A percentile compares a stretch with the other conserved stretches of the same genome.
These are phyloP conservation scores for Aspergillus fumigatus DNA, from an alignment of 2,329 filamentous ascomycete species.

Conservation along the genomic window DNA sequence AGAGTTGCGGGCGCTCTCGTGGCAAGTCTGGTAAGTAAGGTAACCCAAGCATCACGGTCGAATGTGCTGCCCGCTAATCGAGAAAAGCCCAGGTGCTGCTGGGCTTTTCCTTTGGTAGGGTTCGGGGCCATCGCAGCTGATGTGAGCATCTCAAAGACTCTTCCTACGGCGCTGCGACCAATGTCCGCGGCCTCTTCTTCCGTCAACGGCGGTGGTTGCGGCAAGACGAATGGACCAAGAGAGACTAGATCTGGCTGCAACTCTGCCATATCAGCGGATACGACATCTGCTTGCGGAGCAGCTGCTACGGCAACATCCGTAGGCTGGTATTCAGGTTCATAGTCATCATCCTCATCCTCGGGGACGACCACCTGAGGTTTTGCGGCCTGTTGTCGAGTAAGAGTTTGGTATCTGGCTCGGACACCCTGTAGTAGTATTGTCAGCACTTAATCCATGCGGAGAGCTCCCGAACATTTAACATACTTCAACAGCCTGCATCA, in stretches of 20 bases:
- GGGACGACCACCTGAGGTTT: conserved; percentile 25
- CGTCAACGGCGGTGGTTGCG: conserved; percentile 69
- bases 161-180: conserved; percentile 67
- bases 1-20: conserved; percentile 72
- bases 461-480: conserved; percentile 20
- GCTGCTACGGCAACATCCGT: conserved; percentile 49
- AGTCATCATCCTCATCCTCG: conserved; percentile 78
- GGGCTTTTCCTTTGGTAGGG: conserved; percentile 45
- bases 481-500: conserved; percentile 70
- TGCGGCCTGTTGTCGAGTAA: conserved; percentile 33
- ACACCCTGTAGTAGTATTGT: conserved; percentile 29
- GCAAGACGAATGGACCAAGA: conserved; percentile 74
- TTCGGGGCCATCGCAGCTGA: conserved; percentile 63
- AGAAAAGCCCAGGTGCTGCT: conserved; percentile 68
- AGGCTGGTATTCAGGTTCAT: conserved; percentile 80
- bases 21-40: conserved; percentile 77
- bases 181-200: conserved; percentile 67
- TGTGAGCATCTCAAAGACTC: conserved; percentile 74
- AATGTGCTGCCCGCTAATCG: conserved; percentile 78
- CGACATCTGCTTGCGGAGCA: conserved; percentile 57
- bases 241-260: conserved; percentile 56
- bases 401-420: conserved; percentile 34
- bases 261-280: conserved; percentile 70
- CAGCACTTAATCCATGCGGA: background rate
- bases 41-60: conserved; percentile 86